Evolutionary conservation across 2,329 filamentous ascomycete genomes (phyloP), one percentile per base, ranked within the genome.

Genomic region (Fusarium sp.): DNA sequence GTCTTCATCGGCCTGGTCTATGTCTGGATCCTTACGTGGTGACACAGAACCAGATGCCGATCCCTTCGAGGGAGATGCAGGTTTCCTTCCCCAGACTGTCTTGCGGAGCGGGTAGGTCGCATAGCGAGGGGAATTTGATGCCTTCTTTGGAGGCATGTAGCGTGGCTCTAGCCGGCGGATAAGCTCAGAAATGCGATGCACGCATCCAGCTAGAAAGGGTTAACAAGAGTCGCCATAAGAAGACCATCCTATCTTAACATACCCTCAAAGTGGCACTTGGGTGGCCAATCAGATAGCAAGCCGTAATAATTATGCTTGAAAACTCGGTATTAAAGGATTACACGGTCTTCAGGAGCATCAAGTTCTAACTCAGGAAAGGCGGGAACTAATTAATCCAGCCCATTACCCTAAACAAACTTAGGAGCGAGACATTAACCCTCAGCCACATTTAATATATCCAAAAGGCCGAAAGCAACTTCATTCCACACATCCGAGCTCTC

Each of bases 401-500:
- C 27, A 33, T 14, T 35, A 18, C 58, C 20, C 6, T 66, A n/a
- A 7, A 66, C 20, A 13, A 62, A 47, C 33, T 38, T 45, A 2
- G 64, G 64, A 54, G 40, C 25, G 38, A 31, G 47, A 18, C 18
- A 27, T 27, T 67, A 36, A 8, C 42, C 38, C 14, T 63, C 29
- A 3, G 59, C 9, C 13, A 67, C 35, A 25, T 67, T 63, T 22
- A 50, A 13, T 11, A 35, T 25, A 16, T 52, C 38, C 11, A 59
- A n/a, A n/a, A 68, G 40, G 22, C 31, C 66, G 18, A 71, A 71
- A 5, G 40, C 54, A 42, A 71, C 59, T 25, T 62, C 25, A 22
- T 54, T 22, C 59, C 63, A 71, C 16, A 59, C 22, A 20, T 50
- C 35, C 4, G 25, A 36, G n/a, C 45, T 27, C 8, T 47, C 29